phyloP scores from a whole-genome alignment of 768 basidiomycete species.

The Xerocomus spinulosus region DNA sequence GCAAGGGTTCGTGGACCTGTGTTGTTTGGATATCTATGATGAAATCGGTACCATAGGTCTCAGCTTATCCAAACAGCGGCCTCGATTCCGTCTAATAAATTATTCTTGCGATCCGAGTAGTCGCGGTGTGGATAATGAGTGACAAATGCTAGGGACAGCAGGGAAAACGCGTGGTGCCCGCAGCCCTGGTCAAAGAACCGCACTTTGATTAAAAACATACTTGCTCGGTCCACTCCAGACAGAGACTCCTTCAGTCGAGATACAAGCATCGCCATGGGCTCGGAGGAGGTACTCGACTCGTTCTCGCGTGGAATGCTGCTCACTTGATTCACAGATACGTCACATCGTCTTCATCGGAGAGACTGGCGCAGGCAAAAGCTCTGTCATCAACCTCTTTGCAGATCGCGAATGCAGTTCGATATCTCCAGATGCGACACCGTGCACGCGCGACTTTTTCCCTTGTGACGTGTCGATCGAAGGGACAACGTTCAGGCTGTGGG shows the following conservation, averaged over 20 bases:
- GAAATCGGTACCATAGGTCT: not conserved
- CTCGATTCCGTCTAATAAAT: too few species aligned
- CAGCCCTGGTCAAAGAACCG: too few species aligned
- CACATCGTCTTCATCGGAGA: constrained; percentile 38
- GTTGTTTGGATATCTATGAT: not conserved
- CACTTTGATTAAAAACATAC: too few species aligned
- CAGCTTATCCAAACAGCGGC: too few species aligned
- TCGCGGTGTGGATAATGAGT: not conserved
- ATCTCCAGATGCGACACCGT: constrained; percentile 28
- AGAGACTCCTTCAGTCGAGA: too few species aligned
- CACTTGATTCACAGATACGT: constrained; percentile 10
- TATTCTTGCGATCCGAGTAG: not conserved
- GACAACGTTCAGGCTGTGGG: constrained; percentile 23
- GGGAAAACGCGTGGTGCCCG: too few species aligned
- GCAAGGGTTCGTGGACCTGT: not conserved
- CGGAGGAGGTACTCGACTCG: too few species aligned
- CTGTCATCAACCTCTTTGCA: constrained; percentile 39
- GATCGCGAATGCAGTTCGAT: constrained; percentile 18
- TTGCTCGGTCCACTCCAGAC: too few species aligned
- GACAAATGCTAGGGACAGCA: too few species aligned
- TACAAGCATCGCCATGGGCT: too few species aligned
- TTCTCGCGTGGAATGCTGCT: too few species aligned
- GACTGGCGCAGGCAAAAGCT: constrained; percentile 36
- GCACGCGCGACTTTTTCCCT: constrained; percentile 24
- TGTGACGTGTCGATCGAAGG: constrained; percentile 25